phyloP scores from a whole-genome alignment of 2,329 filamentous ascomycete species.

The Didymella keratinophila region DNA sequence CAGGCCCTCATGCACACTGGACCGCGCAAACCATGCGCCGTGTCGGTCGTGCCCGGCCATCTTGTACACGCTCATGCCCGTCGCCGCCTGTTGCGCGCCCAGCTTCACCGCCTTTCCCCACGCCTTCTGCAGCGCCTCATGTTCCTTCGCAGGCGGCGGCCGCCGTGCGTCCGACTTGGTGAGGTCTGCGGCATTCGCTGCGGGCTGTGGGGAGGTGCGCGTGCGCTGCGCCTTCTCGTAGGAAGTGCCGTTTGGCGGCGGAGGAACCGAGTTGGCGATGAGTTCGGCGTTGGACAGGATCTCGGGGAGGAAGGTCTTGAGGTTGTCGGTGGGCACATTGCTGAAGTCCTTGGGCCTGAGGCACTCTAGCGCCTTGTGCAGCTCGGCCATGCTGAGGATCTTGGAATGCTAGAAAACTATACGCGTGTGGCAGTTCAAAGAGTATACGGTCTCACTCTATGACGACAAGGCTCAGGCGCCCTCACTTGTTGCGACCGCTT shows the following conservation, averaged over 20 bases:
- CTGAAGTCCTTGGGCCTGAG: slow-evolving; percentile 55
- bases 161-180: slow-evolving; percentile 61
- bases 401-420: not conserved
- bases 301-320: slow-evolving; percentile 51
- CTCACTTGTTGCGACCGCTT: slow-evolving; percentile 1
- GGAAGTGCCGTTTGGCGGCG: slow-evolving; percentile 57
- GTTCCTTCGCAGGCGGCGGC: slow-evolving; percentile 59
- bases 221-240: slow-evolving; percentile 61
- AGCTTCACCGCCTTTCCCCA: slow-evolving; percentile 87
- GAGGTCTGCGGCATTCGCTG: slow-evolving; percentile 60
- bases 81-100: slow-evolving; percentile 74
- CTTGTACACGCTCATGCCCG: slow-evolving; percentile 81
- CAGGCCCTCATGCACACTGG: slow-evolving; percentile 81
- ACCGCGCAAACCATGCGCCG: slow-evolving; percentile 87
- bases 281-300: slow-evolving; percentile 67
- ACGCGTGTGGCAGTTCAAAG: not conserved
- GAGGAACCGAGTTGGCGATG: slow-evolving; percentile 79
- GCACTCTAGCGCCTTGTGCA: slow-evolving; percentile 56
- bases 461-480: not conserved
- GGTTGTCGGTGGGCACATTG: slow-evolving; percentile 55
- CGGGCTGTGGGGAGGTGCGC: slow-evolving; percentile 64
- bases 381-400: slow-evolving; percentile 39
- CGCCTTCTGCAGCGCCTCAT: slow-evolving; percentile 72
- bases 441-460: not conserved
- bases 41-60: slow-evolving; percentile 79